Percentiles rank a stretch among this genome's conserved stretches.
Conservation (phyloP, 495 filamentous ascomycete species). For the Daldinia childiae region DNA sequence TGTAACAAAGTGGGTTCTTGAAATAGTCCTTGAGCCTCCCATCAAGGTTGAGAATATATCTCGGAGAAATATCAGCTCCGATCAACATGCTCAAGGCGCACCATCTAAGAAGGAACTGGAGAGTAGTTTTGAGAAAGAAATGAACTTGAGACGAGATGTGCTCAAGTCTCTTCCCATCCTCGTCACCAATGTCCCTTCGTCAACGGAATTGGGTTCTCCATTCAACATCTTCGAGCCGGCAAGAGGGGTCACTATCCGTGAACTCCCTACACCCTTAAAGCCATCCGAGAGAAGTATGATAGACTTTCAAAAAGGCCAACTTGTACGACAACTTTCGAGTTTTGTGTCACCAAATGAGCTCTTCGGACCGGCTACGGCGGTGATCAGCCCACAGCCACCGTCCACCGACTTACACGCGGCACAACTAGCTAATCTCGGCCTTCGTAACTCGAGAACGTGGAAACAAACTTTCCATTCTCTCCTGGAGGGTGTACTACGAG, state of each 20-base stretch:
- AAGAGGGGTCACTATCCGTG: conserved; percentile 44
- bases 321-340: conserved; percentile 48
- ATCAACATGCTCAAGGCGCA: conserved; percentile 2
- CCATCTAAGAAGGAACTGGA: background rate
- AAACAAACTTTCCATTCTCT: conserved; percentile 57
- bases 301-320: conserved; percentile 48
- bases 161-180: conserved; percentile 48
- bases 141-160: conserved; percentile 13
- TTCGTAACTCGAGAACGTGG: conserved; percentile 49
- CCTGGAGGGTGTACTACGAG: conserved; percentile 54
- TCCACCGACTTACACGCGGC: conserved; percentile 5
- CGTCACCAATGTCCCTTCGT: conserved; percentile 42
- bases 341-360: conserved; percentile 50
- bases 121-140: background rate
- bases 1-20: conserved; percentile 47
- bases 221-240: conserved; percentile 48
- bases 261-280: conserved; percentile 32
- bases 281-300: conserved; percentile 30
- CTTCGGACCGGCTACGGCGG: conserved; percentile 52
- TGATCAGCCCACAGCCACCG: conserved; percentile 30
- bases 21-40: conserved; percentile 20
- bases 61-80: background rate
- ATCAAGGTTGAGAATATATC: background rate
- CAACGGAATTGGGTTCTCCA: conserved; percentile 36
- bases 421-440: conserved; percentile 11